Percentiles rank a stretch among this genome's conserved stretches.
phyloP scores from a whole-genome alignment of 2,329 filamentous ascomycete species.

The Botrytis hyacinthi region DNA sequence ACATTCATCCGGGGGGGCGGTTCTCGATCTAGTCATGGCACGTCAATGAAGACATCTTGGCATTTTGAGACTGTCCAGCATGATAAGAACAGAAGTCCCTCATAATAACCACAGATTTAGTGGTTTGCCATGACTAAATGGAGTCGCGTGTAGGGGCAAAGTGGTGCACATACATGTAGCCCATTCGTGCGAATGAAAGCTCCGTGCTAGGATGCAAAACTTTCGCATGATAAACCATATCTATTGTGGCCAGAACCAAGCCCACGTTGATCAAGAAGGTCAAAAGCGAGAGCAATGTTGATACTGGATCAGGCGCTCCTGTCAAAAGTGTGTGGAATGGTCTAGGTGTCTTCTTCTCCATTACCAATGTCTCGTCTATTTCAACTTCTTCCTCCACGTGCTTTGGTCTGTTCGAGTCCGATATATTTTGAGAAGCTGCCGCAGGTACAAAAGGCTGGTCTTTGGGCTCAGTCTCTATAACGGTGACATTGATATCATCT shows the following conservation, averaged over 20 bases:
- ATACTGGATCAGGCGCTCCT: slow-evolving; percentile 73
- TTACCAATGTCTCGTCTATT: slow-evolving; percentile 60
- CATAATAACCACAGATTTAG: not conserved
- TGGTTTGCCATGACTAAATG: not conserved
- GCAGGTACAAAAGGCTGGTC: slow-evolving; percentile 37
- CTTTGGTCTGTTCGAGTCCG: slow-evolving; percentile 36
- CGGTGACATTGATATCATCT: slow-evolving; percentile 56
- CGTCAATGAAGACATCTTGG: not conserved
- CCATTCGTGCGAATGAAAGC: slow-evolving; percentile 81
- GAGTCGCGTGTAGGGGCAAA: not conserved
- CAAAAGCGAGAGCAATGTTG: slow-evolving; percentile 60
- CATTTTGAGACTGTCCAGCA: not conserved
- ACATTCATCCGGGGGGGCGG: not conserved
- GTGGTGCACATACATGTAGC: slow-evolving; percentile 59
- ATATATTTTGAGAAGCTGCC: slow-evolving; percentile 33
- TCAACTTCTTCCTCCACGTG: slow-evolving; percentile 53
- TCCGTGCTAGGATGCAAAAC: slow-evolving; percentile 68
- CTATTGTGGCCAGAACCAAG: slow-evolving; percentile 67
- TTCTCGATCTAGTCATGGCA: not conserved
- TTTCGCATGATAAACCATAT: slow-evolving; percentile 74
- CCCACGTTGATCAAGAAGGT: slow-evolving; percentile 71
- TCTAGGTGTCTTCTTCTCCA: slow-evolving; percentile 56
- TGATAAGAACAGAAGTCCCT: not conserved
- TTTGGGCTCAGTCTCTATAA: slow-evolving; percentile 48
- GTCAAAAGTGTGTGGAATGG: slow-evolving; percentile 66